phyloP scores from a whole-genome alignment of 352 stramenopile genomes.

The Globisporangium megalacanthum region DNA sequence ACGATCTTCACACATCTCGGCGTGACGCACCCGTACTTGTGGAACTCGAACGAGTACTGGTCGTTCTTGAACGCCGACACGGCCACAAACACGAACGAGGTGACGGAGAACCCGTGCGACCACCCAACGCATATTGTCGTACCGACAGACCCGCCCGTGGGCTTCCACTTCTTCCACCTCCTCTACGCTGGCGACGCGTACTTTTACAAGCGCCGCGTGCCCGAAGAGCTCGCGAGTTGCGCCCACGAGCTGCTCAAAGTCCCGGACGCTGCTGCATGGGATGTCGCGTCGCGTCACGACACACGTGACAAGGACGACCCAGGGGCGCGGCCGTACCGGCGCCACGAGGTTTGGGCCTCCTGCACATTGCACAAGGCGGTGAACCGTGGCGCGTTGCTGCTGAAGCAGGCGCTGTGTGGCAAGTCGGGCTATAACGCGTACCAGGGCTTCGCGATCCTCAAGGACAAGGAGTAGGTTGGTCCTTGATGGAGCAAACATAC shows the following conservation, averaged over 20 bases:
- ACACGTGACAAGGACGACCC: background rate
- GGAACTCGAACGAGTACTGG: conserved; percentile 34
- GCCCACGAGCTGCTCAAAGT: conserved; percentile 31
- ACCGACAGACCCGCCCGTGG: conserved; percentile 30
- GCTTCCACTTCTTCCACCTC: conserved; percentile 49
- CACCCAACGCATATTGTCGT: conserved; percentile 25
- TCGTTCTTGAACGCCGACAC: conserved; percentile 19
- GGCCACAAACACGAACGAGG: background rate
- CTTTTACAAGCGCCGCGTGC: conserved; percentile 50
- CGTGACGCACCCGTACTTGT: conserved; percentile 30
- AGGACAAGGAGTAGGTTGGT: conserved; percentile 6
- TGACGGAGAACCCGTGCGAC: conserved; percentile 26
- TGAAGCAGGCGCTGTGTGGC: conserved; percentile 14
- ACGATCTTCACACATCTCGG: conserved; percentile 42
- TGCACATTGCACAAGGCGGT: conserved; percentile 16
- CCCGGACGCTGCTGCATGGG: conserved; percentile 14
- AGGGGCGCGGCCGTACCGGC: background rate
- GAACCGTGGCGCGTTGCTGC: conserved; percentile 7
- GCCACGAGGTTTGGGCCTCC: conserved; percentile 17
- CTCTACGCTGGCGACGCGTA: conserved; percentile 23
- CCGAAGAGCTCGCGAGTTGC: conserved; percentile 30
- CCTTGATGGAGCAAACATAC: no score
- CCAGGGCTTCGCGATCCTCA: conserved; percentile 9
- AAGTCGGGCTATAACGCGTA: conserved; percentile 13
- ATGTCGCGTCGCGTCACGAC: background rate